These are phyloP conservation scores for Auriscalpium microsporum DNA, from an alignment of 768 basidiomycete species.

Conservation along the genomic window DNA sequence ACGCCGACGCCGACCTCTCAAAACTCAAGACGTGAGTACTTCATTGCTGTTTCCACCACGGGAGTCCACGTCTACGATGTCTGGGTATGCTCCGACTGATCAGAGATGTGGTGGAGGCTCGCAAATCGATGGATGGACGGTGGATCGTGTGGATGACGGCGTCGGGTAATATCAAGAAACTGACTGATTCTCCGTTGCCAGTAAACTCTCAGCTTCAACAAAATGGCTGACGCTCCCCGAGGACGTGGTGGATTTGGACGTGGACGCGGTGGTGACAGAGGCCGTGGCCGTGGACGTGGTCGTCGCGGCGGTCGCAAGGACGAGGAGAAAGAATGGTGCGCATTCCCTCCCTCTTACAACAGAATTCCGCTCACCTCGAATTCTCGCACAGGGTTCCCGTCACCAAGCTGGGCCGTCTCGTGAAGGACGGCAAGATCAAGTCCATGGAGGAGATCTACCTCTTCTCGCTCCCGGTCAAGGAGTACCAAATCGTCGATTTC, in stretches of 20 bases:
- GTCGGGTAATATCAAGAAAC: too few species aligned
- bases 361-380: conserved; percentile 3
- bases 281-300: conserved; percentile 65
- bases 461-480: conserved; percentile 99
- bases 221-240: conserved; percentile 84
- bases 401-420: conserved; percentile 98
- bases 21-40: conserved; percentile 5
- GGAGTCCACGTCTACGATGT: background rate
- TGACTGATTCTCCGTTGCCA: conserved; percentile 8
- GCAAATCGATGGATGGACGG: conserved; percentile 6
- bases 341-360: conserved; percentile 1
- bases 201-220: conserved; percentile 18
- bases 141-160: background rate
- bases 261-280: conserved; percentile 61
- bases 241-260: conserved; percentile 89
- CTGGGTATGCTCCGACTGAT: background rate
- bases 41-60: background rate
- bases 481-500: conserved; percentile 98
- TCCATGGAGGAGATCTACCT: conserved; percentile 99
- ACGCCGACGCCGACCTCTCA: background rate
- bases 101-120: background rate
- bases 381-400: conserved; percentile 71
- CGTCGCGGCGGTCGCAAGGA: conserved; percentile 98
- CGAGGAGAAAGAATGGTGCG: conserved; percentile 99
- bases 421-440: conserved; percentile 99